A percentile compares a stretch with the other conserved stretches of the same genome.
phyloP scores from a whole-genome alignment of 768 basidiomycete genomes.

The Leccinum obscurum region DNA sequence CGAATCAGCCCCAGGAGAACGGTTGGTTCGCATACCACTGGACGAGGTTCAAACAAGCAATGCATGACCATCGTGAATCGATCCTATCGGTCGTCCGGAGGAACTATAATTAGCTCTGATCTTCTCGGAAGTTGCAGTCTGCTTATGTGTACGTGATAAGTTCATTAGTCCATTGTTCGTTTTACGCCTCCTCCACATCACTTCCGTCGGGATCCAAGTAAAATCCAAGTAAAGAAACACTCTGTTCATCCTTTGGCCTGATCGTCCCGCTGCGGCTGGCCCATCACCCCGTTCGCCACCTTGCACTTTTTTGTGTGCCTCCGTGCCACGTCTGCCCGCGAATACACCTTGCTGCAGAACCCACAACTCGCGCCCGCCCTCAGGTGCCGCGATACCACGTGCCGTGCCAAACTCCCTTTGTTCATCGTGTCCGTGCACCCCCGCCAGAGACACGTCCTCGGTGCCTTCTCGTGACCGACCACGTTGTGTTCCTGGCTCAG shows the following conservation, averaged over 20 bases:
- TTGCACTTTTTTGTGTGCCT: conserved; percentile 31
- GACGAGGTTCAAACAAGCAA: conserved; percentile 53
- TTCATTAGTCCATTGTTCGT: no score
- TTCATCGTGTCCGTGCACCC: conserved; percentile 27
- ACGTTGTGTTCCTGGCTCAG: conserved; percentile 21
- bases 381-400: conserved; percentile 26
- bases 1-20: conserved; percentile 46
- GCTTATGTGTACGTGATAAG: no score
- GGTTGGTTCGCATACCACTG: conserved; percentile 71
- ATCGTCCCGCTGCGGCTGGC: background rate
- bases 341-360: conserved; percentile 28
- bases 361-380: conserved; percentile 20
- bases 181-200: no score
- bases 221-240: background rate
- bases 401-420: conserved; percentile 28
- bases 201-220: no score
- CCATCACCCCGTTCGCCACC: conserved; percentile 15
- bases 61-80: conserved; percentile 12
- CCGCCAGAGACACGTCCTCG: conserved; percentile 22
- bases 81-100: background rate
- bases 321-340: conserved; percentile 25
- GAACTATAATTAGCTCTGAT: no score
- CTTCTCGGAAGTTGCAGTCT: no score
- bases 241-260: background rate
- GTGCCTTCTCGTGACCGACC: conserved; percentile 19